These are phyloP conservation scores for Pseudocercospora cruenta DNA, from an alignment of 2,329 filamentous ascomycete species.

Conservation along the genomic window DNA sequence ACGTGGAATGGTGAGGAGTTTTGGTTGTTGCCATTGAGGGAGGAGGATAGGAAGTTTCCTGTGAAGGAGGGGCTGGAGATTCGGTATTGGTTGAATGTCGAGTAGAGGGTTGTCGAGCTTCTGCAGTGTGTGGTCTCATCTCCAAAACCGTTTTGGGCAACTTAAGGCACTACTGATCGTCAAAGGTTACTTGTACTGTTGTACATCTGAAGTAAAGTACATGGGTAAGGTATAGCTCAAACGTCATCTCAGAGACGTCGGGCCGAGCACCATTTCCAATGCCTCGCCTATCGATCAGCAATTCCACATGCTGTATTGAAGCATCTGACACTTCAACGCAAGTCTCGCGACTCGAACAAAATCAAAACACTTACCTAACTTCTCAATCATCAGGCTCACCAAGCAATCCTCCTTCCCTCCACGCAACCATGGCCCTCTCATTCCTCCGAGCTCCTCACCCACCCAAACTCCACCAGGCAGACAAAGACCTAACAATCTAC, in stretches of 20 bases:
- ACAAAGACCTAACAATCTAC: slow-evolving; percentile 24
- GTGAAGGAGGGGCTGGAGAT: slow-evolving; percentile 30
- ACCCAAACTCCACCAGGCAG: slow-evolving; percentile 25
- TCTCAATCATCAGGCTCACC: neutral
- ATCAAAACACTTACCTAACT: neutral
- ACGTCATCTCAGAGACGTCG: slow-evolving; percentile 1
- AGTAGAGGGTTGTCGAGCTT: slow-evolving; percentile 8
- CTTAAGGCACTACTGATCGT: neutral
- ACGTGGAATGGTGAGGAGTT: slow-evolving; percentile 32
- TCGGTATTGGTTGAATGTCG: slow-evolving; percentile 32
- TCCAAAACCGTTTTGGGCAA: neutral
- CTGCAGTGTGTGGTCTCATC: neutral
- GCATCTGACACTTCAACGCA: neutral
- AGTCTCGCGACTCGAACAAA: neutral
- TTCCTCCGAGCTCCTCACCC: slow-evolving; percentile 28
- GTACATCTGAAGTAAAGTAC: neutral
- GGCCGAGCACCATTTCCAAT: slow-evolving; percentile 1
- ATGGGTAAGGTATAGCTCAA: neutral
- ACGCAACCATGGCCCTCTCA: slow-evolving; percentile 16
- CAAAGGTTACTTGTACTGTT: neutral
- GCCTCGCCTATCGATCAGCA: slow-evolving; percentile 1
- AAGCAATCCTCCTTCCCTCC: neutral
- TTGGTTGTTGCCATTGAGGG: slow-evolving; percentile 34
- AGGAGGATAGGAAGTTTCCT: slow-evolving; percentile 27
- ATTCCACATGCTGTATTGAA: neutral